These are phyloP conservation scores for Botryosphaeria dothidea DNA, from an alignment of 2,329 filamentous ascomycete genomes.

Conservation along the genomic window DNA sequence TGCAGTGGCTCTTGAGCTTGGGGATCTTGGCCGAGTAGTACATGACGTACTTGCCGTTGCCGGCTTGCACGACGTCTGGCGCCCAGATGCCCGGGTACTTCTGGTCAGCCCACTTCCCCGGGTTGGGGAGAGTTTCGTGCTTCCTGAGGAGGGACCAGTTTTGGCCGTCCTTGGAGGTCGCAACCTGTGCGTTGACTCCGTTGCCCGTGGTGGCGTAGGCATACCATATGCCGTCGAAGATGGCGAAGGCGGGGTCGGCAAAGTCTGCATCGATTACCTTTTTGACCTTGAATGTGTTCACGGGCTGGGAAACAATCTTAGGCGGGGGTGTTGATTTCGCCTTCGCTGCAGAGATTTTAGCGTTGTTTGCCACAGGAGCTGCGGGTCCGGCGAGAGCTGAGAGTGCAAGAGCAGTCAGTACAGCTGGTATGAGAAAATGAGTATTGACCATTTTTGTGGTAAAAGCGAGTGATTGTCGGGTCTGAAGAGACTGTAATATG, in stretches of 20 bases:
- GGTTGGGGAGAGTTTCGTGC: conserved; percentile 31
- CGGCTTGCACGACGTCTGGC: conserved; percentile 30
- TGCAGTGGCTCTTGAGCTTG: conserved; percentile 51
- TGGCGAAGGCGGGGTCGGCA: conserved; percentile 38
- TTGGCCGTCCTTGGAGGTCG: conserved; percentile 36
- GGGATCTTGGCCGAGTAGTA: conserved; percentile 59
- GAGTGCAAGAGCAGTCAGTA: not conserved
- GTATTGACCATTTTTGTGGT: not conserved
- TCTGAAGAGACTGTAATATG: not conserved
- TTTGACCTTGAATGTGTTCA: not conserved
- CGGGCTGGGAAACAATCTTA: not conserved
- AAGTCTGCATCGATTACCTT: conserved; percentile 25
- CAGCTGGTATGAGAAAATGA: not conserved
- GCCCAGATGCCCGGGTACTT: conserved; percentile 33
- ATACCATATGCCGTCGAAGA: conserved; percentile 36
- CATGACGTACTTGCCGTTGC: conserved; percentile 57
- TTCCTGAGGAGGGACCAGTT: conserved; percentile 30
- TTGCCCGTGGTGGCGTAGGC: conserved; percentile 35
- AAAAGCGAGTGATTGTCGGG: not conserved
- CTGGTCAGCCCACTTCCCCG: conserved; percentile 29
- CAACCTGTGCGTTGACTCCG: conserved; percentile 35
- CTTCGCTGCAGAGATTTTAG: not conserved
- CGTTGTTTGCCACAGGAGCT: too few relatives aligned
- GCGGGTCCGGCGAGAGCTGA: not conserved
- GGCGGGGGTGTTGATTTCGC: not conserved